Evolutionary conservation across 768 basidiomycete genomes (phyloP), one percentile per base, ranked within the genome.

Genomic region (Lactarius sanguifluus): DNA sequence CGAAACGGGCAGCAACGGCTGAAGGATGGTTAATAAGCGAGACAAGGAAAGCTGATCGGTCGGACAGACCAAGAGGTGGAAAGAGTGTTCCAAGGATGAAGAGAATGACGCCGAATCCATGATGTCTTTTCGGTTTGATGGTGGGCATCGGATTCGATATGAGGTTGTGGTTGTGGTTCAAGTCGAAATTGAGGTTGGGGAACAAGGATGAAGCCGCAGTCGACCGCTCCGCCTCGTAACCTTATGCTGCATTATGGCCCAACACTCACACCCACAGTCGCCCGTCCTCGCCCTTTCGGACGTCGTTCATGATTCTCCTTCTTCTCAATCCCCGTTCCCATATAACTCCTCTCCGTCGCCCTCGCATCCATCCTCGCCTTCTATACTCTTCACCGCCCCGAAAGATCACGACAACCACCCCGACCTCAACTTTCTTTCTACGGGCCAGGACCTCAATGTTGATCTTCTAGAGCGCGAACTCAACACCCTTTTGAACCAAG

Each of bases 1-100:
- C 96, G 74, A 98, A 98, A 64, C 96, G 84, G 28, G 93, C 89
- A 6, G 94, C 95, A 36, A 97, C 95, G 67, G 96, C 95, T 97
- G 74, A 25, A 65, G 52, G 66, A 23, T 0, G n/a, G 57, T 60
- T 12, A 30, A 57, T 57, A 43, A 45, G 41, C 61, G 55, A 64
- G 54, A 47, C 52, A 67, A 65, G 63, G 60, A 57, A 32, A 38
- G 38, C 47, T 3, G 40, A 20, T 52, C 50, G 23, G 25, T 15
- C 12, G 18, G 36, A 77, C 84, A 61, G 57, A 96, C 95, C 95
- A 34, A 98, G 82, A 34, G 95, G 95, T 10, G 95, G 95, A 64
- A 98, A 86, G 59, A 98, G 81, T 1, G 92, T 90, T n/a, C 95
- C 96, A 64, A 92, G 76, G 60, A 97, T 85, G 77, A 94, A 95